Conservation (phyloP, 2,329 filamentous ascomycete species). For the Alternaria solani region DNA sequence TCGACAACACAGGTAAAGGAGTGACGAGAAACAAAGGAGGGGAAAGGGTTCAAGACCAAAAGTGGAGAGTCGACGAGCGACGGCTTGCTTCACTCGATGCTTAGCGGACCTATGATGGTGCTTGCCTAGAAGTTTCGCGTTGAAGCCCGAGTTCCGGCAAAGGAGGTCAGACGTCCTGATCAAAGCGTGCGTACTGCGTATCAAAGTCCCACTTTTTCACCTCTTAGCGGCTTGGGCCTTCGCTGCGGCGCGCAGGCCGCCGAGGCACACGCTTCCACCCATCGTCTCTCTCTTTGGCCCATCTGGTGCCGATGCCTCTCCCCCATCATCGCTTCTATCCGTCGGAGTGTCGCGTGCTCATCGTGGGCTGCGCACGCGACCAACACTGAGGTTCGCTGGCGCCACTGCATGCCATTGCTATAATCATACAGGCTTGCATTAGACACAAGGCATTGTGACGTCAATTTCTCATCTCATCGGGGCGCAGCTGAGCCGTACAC, state of each 20-base stretch:
- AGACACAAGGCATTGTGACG: slow-evolving; percentile 7
- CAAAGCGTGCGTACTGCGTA: slow-evolving; percentile 13
- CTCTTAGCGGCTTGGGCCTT: slow-evolving; percentile 2
- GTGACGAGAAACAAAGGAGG: slow-evolving; percentile 4
- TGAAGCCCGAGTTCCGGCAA: slow-evolving; percentile 9
- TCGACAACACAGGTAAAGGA: slow-evolving; percentile 9
- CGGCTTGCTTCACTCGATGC: slow-evolving; percentile 9
- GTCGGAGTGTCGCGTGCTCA: slow-evolving; percentile 2
- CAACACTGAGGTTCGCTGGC: neutral
- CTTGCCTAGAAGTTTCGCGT: slow-evolving; percentile 12
- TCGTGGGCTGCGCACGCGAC: neutral
- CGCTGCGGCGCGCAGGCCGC: slow-evolving; percentile 7
- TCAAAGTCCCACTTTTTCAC: slow-evolving; percentile 11
- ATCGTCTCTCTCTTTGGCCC: neutral
- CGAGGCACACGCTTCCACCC: slow-evolving; percentile 1
- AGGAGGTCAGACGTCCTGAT: slow-evolving; percentile 16
- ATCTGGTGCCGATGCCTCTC: neutral
- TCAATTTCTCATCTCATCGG: slow-evolving; percentile 5
- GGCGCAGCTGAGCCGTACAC: neutral
- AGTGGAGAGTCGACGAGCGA: slow-evolving; percentile 4
- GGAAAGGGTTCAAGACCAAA: slow-evolving; percentile 1
- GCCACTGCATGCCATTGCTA: neutral
- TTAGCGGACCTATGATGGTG: slow-evolving; percentile 10
- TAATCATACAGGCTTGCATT: neutral
- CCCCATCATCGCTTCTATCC: neutral